Percentiles rank a stretch among this genome's conserved stretches.
Conservation (phyloP, 192 early-diverging fungal genomes). For the Podochytrium sp. region DNA sequence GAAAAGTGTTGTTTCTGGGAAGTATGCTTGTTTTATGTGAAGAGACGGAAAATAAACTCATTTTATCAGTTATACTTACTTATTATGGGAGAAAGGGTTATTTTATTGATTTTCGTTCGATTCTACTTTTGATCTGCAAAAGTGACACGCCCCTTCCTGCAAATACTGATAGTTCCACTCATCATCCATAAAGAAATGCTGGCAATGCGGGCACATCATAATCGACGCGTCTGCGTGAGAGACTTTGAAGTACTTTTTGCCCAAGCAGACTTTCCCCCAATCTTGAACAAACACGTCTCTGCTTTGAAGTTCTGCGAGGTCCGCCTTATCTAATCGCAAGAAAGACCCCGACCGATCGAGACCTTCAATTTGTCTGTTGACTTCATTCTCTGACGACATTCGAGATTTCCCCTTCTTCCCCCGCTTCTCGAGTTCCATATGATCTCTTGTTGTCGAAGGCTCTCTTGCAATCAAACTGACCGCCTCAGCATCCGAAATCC, state of each 20-base stretch:
- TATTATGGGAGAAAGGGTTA: background rate
- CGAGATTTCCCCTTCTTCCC: constrained; percentile 6
- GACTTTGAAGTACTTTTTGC: constrained; percentile 44
- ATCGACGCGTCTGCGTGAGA: constrained; percentile 40
- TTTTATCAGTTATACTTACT: background rate
- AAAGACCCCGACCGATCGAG: constrained; percentile 28
- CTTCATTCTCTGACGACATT: constrained; percentile 35
- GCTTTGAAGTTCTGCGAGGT: constrained; percentile 38
- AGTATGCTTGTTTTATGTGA: constrained; percentile 7
- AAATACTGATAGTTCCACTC: constrained; percentile 60
- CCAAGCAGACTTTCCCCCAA: constrained; percentile 43
- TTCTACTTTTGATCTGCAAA: constrained; percentile 43
- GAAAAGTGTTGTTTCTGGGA: constrained; percentile 22
- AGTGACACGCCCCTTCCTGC: constrained; percentile 49
- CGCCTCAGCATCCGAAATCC: constrained; percentile 51
- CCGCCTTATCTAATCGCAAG: constrained; percentile 41
- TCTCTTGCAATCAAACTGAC: constrained; percentile 36
- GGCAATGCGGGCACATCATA: constrained; percentile 47
- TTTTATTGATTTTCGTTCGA: background rate
- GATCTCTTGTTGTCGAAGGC: background rate
- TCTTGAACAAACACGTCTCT: constrained; percentile 47
- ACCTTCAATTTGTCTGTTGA: constrained; percentile 37
- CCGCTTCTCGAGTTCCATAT: constrained; percentile 3
- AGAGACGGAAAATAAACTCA: background rate
- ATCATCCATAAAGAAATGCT: constrained; percentile 58